phyloP scores from a whole-genome alignment of 2,329 filamentous ascomycete species.

The Aspergillus sergii region DNA sequence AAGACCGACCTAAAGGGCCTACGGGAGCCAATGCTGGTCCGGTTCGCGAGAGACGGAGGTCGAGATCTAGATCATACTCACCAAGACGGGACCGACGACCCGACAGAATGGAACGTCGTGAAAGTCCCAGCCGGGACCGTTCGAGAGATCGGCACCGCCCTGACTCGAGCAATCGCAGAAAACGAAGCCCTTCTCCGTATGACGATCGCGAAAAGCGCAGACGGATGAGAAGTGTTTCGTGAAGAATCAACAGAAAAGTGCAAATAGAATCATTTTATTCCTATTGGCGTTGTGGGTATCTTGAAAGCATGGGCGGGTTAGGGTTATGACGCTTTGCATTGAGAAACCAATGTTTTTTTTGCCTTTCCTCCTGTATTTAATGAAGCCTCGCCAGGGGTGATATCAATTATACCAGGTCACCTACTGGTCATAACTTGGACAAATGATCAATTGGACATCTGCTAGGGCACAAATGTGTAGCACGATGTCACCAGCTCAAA shows the following conservation, averaged over 20 bases:
- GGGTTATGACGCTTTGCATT: slow-evolving; percentile 21
- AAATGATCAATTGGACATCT: slow-evolving; percentile 4
- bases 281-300: slow-evolving; percentile 25
- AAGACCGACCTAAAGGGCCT: slow-evolving; percentile 39
- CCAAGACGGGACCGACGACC: slow-evolving; percentile 38
- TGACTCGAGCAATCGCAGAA: slow-evolving; percentile 36
- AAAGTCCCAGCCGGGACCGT: slow-evolving; percentile 40
- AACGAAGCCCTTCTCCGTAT: slow-evolving; percentile 47
- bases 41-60: slow-evolving; percentile 41
- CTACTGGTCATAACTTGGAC: slow-evolving; percentile 2
- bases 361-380: slow-evolving; percentile 13
- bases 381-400: slow-evolving; percentile 4
- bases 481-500: neutral
- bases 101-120: neutral
- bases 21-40: slow-evolving; percentile 51
- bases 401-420: slow-evolving; percentile 5
- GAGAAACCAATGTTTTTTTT: slow-evolving; percentile 16
- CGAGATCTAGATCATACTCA: slow-evolving; percentile 54
- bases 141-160: slow-evolving; percentile 52
- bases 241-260: slow-evolving; percentile 12
- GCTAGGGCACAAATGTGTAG: slow-evolving; percentile 2
- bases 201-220: slow-evolving; percentile 46
- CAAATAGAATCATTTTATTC: slow-evolving; percentile 12
- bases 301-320: slow-evolving; percentile 20
- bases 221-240: slow-evolving; percentile 34